Base-by-base conservation (phyloP, 2,329 filamentous ascomycete species). In the Phialocephala subalpina region DNA sequence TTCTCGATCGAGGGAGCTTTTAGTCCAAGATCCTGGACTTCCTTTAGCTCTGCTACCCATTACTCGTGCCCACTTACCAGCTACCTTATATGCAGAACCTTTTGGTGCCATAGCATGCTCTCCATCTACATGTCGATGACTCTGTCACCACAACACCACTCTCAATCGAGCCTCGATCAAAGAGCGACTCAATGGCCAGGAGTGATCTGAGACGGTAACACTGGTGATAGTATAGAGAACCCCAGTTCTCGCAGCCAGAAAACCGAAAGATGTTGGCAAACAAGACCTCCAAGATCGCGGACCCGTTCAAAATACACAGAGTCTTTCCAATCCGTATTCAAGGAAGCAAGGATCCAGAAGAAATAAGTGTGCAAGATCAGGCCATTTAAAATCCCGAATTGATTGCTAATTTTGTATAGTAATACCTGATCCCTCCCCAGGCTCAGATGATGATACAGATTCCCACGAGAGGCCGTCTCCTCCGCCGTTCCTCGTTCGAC, bases 311-410 rank as follows among this genome's bases (percentile, higher is more conserved):
- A 20, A 53, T 61, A 16, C 59, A 61, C 2, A 61, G 59, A 42
- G 47, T 61, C 12, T 61, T 61, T 27, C 59, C 59, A 40, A 61
- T 61, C 35, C 59, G 59, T 3, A 55, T 61, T 8, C 18, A 20
- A 38, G 55, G 55, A 9, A 7, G 33, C 12, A 27, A 18, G 9
- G 11, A 12, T 3, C 14, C 25, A 33, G 25, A 53, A 12, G 49
- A 33, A 29, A 14, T 33, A 16, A 53, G 49, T 53, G 49, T 18
- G 49, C 49, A 53, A n/a, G n/a, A 53, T 27, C n/a, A 6, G 2
- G 11, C 29, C 45, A 16, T 29, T n/a, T 3, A 5, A 33, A 20
- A 53, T 25, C 18, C 4, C 3, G 12, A 29, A 7, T 25, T 7
- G 25, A 27, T 18, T 18, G 25, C 49, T 53, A 11, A 53, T 5